Percentiles rank a stretch among this genome's conserved stretches.
These are phyloP conservation scores for Aspergillus candidus DNA, from an alignment of 2,329 filamentous ascomycete genomes.

Conservation along the genomic window DNA sequence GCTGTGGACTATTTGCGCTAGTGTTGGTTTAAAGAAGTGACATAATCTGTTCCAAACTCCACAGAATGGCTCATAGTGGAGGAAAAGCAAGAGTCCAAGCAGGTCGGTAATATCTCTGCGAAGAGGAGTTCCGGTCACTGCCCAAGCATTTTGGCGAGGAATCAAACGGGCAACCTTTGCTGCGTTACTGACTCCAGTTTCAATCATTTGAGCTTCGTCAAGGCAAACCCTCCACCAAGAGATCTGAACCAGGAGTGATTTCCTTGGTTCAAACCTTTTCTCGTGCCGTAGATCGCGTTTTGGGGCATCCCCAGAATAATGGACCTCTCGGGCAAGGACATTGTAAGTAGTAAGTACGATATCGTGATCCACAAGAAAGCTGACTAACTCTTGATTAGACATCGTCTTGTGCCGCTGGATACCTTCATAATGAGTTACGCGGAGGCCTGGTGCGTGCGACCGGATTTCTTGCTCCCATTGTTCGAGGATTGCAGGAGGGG, in stretches of 20 bases:
- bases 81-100: conserved; percentile 72
- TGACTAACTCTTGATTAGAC: conserved; percentile 38
- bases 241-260: conserved; percentile 72
- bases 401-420: conserved; percentile 35
- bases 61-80: conserved; percentile 71
- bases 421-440: conserved; percentile 53
- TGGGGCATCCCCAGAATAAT: conserved; percentile 66
- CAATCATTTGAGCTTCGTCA: conserved; percentile 78
- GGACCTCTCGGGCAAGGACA: conserved; percentile 71
- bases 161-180: conserved; percentile 73
- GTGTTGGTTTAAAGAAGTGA: conserved; percentile 54
- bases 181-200: conserved; percentile 77
- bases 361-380: conserved; percentile 45
- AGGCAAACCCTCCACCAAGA: conserved; percentile 79
- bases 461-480: conserved; percentile 59
- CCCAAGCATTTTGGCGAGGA: conserved; percentile 83
- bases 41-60: conserved; percentile 66
- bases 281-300: conserved; percentile 61
- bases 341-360: conserved; percentile 60
- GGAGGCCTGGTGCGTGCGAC: conserved; percentile 51
- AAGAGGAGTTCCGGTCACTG: conserved; percentile 83
- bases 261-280: conserved; percentile 59
- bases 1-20: conserved; percentile 61
- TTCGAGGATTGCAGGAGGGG: conserved; percentile 54
- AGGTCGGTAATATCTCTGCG: conserved; percentile 74